These are phyloP conservation scores for Inosperma sp. DNA, from an alignment of 768 basidiomycete species.

Conservation along the genomic window DNA sequence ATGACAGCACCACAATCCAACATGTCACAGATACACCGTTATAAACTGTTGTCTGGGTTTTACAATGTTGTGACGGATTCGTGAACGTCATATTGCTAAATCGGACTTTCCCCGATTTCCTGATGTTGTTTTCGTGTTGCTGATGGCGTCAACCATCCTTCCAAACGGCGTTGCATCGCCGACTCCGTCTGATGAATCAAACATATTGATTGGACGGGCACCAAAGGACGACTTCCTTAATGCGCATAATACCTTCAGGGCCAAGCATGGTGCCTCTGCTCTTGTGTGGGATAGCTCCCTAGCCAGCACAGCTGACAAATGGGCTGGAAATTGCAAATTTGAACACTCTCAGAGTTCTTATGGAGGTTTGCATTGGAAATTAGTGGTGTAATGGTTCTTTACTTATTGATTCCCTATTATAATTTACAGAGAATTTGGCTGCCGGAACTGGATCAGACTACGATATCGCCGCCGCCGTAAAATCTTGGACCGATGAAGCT, in stretches of 20 bases:
- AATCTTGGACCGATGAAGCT: conserved; percentile 64
- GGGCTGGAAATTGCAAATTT: conserved; percentile 66
- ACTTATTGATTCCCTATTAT: not conserved
- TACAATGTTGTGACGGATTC: no score
- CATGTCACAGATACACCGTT: no score
- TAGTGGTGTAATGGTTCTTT: conserved; percentile 5
- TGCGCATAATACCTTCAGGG: conserved; percentile 60
- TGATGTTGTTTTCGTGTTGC: conserved; percentile 16
- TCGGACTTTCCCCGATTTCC: no score
- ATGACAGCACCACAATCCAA: no score
- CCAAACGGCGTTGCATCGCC: conserved; percentile 1
- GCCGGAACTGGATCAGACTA: conserved; percentile 72
- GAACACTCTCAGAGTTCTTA: conserved; percentile 62
- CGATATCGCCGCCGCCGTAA: conserved; percentile 46
- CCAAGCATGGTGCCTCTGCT: conserved; percentile 57
- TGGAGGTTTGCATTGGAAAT: conserved; percentile 43
- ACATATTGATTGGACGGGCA: no score
- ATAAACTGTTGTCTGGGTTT: no score
- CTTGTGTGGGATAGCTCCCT: conserved; percentile 62
- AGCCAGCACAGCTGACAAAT: conserved; percentile 60
- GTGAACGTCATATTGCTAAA: no score
- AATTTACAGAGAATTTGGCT: no score
- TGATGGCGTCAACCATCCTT: not conserved
- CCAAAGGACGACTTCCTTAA: conserved; percentile 49
- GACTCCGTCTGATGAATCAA: no score